Base-by-base conservation (phyloP, 1,284 basidiomycete species). In the Veloboletus limbatus region DNA sequence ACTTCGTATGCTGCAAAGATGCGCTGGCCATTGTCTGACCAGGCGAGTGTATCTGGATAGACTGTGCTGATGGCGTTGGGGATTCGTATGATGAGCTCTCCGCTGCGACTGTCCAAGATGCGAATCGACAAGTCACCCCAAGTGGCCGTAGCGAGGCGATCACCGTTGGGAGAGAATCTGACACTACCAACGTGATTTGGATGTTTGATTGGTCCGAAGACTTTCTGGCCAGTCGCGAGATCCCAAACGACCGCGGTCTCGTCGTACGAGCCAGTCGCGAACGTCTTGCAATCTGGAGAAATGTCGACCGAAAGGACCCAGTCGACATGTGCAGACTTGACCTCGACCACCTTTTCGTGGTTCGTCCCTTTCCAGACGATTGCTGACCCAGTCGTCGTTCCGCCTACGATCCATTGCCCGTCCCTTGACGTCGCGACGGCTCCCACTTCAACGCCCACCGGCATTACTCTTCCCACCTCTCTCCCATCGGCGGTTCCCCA, bases 301-400 rank as follows among this genome's bases (percentile, higher is more conserved):
- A 47, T 27, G 24, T 47, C 42, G 28, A 47, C 28, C 6, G 42
- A 37, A 22, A 47, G 45, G 28, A 45, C 45, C 45, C 45, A 47
- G 34, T 47, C 45, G 8, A 10, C 10, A 13, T 47, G 41, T 11
- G 45, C 11, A 14, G 28, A 16, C 30, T 45, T 32, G 24, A 47
- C 36, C 20, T 45, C 45, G n/a, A 21, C 5, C 18, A 45, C 32
- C 24, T 47, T 47, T 2, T 30, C 34, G 22, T 45, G 34, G 6
- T 17, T 26, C 13, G 26, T 45, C 18, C 45, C 45, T 2, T 21
- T 14, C 45, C 45, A 47, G 28, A 44, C 22, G 11, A 47, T 37
- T 4, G 24, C 45, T 9, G 45, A 47, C 35, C 45, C 45, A 5
- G 36, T 31, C 34, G 45, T 20, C n/a, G 35, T 47, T 6, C 45